Conservation (phyloP, 768 basidiomycete genomes). For the Naganishia vaughanmartiniae region DNA sequence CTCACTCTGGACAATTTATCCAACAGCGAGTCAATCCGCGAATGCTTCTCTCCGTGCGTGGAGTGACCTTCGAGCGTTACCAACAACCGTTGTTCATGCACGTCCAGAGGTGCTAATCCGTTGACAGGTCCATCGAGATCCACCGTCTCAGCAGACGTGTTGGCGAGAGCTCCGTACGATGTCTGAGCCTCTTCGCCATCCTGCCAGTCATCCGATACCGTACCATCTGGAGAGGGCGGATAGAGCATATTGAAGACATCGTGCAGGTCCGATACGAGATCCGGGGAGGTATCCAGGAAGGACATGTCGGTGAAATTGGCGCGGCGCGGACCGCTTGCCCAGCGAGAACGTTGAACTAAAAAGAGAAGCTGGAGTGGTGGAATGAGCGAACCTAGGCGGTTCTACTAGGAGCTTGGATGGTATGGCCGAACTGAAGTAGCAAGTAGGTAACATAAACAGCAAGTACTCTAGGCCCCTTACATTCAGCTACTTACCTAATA, state of each 20-base stretch:
- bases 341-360: neutral
- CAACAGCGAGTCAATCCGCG: neutral
- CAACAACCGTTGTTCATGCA: neutral
- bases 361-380: neutral
- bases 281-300: constrained; percentile 9
- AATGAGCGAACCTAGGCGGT: neutral
- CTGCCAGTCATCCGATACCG: constrained; percentile 4
- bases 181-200: neutral
- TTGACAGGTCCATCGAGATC: constrained; percentile 7
- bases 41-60: neutral
- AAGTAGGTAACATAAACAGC: no score
- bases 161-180: neutral
- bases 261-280: constrained; percentile 10
- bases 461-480: no score
- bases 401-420: neutral
- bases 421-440: no score
- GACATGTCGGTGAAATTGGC: neutral
- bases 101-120: constrained; percentile 3
- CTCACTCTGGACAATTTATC: constrained; percentile 7
- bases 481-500: neutral
- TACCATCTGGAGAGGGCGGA: neutral
- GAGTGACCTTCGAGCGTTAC: neutral
- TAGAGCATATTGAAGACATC: constrained; percentile 21
- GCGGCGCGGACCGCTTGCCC: neutral
- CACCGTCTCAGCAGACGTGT: neutral